Evolutionary conservation across 805 yeast genomes (phyloP).

Genomic region (Barnettozyma californica): DNA sequence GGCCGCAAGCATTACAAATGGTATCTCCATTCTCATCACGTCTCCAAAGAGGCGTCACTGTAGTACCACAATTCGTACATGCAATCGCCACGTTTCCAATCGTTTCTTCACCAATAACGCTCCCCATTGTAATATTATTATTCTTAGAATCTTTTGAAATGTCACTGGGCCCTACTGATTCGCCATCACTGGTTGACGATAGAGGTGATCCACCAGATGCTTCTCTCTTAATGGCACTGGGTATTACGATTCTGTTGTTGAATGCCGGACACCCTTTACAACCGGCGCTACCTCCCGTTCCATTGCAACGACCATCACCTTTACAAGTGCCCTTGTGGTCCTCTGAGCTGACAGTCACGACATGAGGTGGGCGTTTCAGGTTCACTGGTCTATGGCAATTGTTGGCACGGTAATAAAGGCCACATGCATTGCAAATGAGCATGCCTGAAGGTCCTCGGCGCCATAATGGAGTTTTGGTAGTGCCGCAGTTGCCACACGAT

Average conservation of each 20-base stretch:
- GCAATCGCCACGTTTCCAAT: slow-evolving; percentile 57
- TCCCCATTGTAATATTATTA: slow-evolving; percentile 9
- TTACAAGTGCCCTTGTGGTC: slow-evolving; percentile 25
- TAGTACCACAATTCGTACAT: slow-evolving; percentile 78
- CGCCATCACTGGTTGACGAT: not conserved
- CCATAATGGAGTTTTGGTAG: slow-evolving; percentile 91
- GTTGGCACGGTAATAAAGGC: slow-evolving; percentile 81
- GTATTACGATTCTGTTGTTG: slow-evolving; percentile 57
- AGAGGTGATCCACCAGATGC: not conserved
- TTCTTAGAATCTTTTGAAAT: not conserved
- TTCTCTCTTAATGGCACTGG: slow-evolving; percentile 11
- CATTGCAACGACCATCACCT: slow-evolving; percentile 61
- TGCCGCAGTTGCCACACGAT: slow-evolving; percentile 78
- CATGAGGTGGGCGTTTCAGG: slow-evolving; percentile 69
- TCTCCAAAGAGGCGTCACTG: slow-evolving; percentile 85
- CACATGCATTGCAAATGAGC: slow-evolving; percentile 94
- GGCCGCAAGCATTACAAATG: slow-evolving; percentile 85
- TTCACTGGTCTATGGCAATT: slow-evolving; percentile 89
- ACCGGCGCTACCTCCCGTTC: slow-evolving; percentile 78
- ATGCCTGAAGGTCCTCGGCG: slow-evolving; percentile 84
- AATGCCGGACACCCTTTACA: slow-evolving; percentile 82
- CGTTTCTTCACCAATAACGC: slow-evolving; percentile 20
- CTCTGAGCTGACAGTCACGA: slow-evolving; percentile 64
- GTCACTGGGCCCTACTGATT: not conserved
- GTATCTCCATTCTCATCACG: slow-evolving; percentile 77